These are phyloP conservation scores for Diplodia corticola DNA, from an alignment of 2,329 filamentous ascomycete species.

Conservation along the genomic window DNA sequence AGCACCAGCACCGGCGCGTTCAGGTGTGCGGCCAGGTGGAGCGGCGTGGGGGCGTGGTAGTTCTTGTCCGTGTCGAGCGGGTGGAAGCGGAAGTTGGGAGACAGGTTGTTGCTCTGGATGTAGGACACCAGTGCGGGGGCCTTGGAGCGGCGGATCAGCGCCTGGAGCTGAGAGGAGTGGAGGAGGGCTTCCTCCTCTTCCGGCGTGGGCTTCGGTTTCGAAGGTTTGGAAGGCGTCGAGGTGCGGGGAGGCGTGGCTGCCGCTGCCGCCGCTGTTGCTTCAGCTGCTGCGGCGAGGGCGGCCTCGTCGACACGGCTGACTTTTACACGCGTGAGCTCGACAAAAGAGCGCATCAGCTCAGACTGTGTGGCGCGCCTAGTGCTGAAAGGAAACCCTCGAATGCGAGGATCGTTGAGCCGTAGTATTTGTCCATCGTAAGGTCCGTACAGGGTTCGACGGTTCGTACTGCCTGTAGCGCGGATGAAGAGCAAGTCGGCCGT, in stretches of 20 bases:
- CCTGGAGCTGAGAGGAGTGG: constrained; percentile 86
- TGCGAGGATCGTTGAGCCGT: constrained; percentile 71
- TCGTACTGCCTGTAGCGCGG: constrained; percentile 82
- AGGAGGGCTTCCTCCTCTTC: constrained; percentile 80
- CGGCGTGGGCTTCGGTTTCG: constrained; percentile 65
- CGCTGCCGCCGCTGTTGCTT: constrained; percentile 43
- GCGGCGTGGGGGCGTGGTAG: constrained; percentile 76
- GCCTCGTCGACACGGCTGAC: constrained; percentile 73
- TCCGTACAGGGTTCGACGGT: constrained; percentile 83
- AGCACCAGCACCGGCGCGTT: constrained; percentile 76
- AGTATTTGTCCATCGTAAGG: constrained; percentile 88
- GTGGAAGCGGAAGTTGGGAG: constrained; percentile 72
- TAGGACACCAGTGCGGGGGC: constrained; percentile 84
- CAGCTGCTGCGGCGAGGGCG: constrained; percentile 53
- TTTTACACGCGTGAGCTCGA: constrained; percentile 90
- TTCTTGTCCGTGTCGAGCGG: constrained; percentile 62
- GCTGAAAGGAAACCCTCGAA: constrained; percentile 89
- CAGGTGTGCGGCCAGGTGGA: constrained; percentile 82
- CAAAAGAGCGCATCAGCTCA: constrained; percentile 91
- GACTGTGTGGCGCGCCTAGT: constrained; percentile 89
- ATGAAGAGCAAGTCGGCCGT: constrained; percentile 84
- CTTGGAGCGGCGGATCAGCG: constrained; percentile 85
- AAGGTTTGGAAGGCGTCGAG: constrained; percentile 46
- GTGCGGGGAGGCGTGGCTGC: constrained; percentile 32
- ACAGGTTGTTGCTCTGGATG: constrained; percentile 71